phyloP scores from a whole-genome alignment of 371 early-diverging fungal species.

The Mortierella sp. region DNA sequence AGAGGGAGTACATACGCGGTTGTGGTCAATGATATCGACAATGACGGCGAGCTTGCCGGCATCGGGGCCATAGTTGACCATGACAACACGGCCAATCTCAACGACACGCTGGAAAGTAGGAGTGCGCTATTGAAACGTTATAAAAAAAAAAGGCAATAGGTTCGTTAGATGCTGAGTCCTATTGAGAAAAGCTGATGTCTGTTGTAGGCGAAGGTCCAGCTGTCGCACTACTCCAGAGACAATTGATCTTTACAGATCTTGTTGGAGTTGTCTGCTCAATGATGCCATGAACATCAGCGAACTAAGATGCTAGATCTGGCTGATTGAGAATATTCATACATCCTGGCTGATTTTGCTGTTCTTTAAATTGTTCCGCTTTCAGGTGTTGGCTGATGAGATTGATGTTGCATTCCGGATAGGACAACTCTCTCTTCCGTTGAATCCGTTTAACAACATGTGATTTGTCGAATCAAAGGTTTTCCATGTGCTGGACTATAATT shows the following conservation, averaged over 20 bases:
- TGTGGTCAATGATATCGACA: constrained; percentile 99
- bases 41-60: constrained; percentile 97
- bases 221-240: too few species aligned
- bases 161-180: constrained; percentile 11
- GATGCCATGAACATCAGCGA: too few species aligned
- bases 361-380: background rate
- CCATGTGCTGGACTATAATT: background rate
- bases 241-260: too few species aligned
- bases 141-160: background rate
- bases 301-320: too few species aligned
- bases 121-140: constrained; percentile 34
- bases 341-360: too few species aligned
- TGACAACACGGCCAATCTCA: constrained; percentile 98
- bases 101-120: constrained; percentile 90
- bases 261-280: too few species aligned
- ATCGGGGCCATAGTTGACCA: constrained; percentile 93
- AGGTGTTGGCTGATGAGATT: background rate
- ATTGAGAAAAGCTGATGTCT: background rate
- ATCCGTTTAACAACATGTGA: constrained; percentile 1
- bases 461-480: constrained; percentile 29
- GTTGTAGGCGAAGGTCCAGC: background rate
- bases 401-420: background rate
- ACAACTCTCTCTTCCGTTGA: background rate
- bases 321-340: too few species aligned
- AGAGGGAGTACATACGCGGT: constrained; percentile 72